Evolutionary conservation across 2,329 filamentous ascomycete species (phyloP), one percentile per base, ranked within the genome.

Genomic region (Penicillium frequentans): DNA sequence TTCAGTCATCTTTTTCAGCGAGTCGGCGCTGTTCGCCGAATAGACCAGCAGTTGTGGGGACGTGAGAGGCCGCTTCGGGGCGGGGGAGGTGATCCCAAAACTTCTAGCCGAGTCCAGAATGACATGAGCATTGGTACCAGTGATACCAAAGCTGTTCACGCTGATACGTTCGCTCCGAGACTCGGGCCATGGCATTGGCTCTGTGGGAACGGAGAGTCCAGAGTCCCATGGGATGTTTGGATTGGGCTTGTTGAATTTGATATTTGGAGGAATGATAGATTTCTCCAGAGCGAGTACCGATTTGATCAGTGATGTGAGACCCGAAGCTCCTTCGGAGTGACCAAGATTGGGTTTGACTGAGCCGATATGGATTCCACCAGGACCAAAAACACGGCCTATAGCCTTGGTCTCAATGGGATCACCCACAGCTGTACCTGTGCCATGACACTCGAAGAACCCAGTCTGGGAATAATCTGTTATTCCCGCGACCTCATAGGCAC

Each of bases 261-360:
- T 47, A 42, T 63, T 64, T 1, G 67, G 67, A 5, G 57, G 57
- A 23, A 68, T 58, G 0, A 29, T 29, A 8, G 46, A 33, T 16
- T 68, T 43, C 48, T 69, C 62, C 4, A 69, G 55, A 8, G 56
- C 46, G 10, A 68, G 33, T 6, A 64, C 62, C 0, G 56, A 48
- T 26, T 68, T 65, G 23, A 68, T 64, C 9, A 69, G 11, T 2
- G 57, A 50, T 5, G 60, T 62, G 7, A 69, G 42, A 0, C 60
- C 65, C 8, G 64, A 63, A 2, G 62, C 60, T 3, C 62, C 65
- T 52, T 68, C 65, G 0, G 50, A 47, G 39, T 69, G 66, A 7
- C 66, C 65, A 21, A 69, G 29, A 35, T 68, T 67, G 1, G 64
- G 58, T 52, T 69, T 69, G 7, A 67, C 59, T 46, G 60, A 46